Base-by-base conservation (phyloP, 1,284 basidiomycete species). In the Leucoagaricus sp. region DNA sequence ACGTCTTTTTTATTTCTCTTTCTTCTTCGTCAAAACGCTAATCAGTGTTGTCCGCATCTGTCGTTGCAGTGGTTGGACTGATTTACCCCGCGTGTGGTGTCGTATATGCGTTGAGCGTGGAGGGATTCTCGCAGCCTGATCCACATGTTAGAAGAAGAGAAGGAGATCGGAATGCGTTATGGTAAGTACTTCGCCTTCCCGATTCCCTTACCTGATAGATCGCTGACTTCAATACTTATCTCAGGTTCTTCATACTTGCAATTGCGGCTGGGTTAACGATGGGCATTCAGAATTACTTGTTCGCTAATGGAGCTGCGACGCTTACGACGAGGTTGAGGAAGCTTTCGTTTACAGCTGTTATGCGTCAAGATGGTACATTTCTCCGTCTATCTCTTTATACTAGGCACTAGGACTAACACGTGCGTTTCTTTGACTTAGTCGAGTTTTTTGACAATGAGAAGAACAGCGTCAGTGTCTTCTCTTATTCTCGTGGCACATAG, bases 51-150 rank as follows among this genome's bases (percentile, higher is more conserved):
- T 21, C 13, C 28, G 1, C 34, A 17, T 52, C 23, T 36, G 38
- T 41, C 34, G n/a, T n/a, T 3, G 13, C 28, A 74, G 72, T 79
- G 41, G 79, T 80, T 38, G 93, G 94, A 49, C 81, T 87, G 67
- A 85, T 93, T 23, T 94, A 93, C 68, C 95, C 95, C 0, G 80
- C 82, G 2, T 91, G 94, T 64, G 86, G 90, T 61, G 84, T 96
- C 59, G 78, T 95, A 4, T 95, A 87, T 67, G 82, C 82, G 45
- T 73, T 78, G 56, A 83, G 81, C 34, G 79, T 93, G 60, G 65
- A 75, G 40, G 80, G 77, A 5, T 92, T 93, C 73, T 79, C 85
- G n/a, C 61, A 72, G 9, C 26, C 59, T 0, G 69, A 76, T 46
- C 60, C 65, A 13, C 67, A 75, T 21, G 69, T 68, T 17, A 76